phyloP scores from a whole-genome alignment of 148 eudicot species.

The Rheum nobile region DNA sequence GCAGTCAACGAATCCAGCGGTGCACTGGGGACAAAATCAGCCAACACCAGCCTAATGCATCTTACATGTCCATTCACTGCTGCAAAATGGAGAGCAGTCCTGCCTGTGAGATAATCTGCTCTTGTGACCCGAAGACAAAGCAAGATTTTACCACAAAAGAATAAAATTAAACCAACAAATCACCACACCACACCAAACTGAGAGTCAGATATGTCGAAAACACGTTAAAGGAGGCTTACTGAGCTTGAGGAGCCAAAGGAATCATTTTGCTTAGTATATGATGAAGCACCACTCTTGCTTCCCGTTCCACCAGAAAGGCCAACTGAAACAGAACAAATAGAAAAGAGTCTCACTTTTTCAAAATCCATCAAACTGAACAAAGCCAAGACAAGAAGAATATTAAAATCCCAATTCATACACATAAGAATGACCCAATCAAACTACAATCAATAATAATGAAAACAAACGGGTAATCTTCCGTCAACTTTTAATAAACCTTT shows the following conservation, averaged over 20 bases:
- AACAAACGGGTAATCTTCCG: background rate
- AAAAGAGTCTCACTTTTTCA: background rate
- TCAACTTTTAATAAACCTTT: background rate
- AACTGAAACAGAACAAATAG: constrained; percentile 14
- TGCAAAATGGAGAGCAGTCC: constrained; percentile 98
- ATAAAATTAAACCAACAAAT: background rate
- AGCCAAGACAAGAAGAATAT: background rate
- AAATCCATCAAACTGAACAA: background rate
- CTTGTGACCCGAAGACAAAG: constrained; percentile 53
- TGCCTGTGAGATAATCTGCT: constrained; percentile 90
- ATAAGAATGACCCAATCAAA: background rate
- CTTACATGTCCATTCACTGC: constrained; percentile 79
- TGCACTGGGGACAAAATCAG: constrained; percentile 91
- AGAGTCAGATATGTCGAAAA: background rate
- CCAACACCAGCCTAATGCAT: constrained; percentile 73
- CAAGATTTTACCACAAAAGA: background rate
- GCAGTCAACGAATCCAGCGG: constrained; percentile 43
- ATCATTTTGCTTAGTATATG: constrained; percentile 12
- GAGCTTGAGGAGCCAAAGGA: constrained; percentile 21
- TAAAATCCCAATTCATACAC: background rate
- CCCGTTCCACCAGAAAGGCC: constrained; percentile 24
- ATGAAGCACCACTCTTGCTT: constrained; percentile 24
- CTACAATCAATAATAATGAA: background rate
- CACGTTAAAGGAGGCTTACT: background rate
- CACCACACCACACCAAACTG: background rate